Evolutionary conservation across 768 basidiomycete species (phyloP).

Genomic region (Coprinopsis strossmayeri): DNA sequence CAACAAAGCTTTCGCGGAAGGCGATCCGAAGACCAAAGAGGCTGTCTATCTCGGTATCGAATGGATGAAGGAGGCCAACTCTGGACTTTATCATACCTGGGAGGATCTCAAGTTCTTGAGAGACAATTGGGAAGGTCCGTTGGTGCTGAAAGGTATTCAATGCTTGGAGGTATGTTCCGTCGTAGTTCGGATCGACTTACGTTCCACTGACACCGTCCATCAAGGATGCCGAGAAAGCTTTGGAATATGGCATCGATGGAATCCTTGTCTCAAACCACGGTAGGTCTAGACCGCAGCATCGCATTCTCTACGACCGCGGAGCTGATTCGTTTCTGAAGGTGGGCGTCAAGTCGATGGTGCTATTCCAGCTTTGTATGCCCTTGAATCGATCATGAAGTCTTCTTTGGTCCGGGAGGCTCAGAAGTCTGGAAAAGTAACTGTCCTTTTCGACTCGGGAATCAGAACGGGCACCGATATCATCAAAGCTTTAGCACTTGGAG

Average conservation of each 20-base stretch:
- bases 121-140: slow-evolving; percentile 71
- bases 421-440: slow-evolving; percentile 49
- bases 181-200: neutral
- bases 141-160: slow-evolving; percentile 77
- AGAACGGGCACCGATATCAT: slow-evolving; percentile 79
- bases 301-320: neutral
- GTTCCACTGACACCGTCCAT: too few relatives aligned
- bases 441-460: slow-evolving; percentile 79
- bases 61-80: slow-evolving; percentile 60
- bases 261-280: slow-evolving; percentile 82
- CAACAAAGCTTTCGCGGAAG: slow-evolving; percentile 33
- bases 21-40: slow-evolving; percentile 39
- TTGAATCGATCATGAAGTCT: slow-evolving; percentile 63
- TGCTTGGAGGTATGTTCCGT: slow-evolving; percentile 47
- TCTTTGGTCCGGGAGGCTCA: slow-evolving; percentile 52
- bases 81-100: slow-evolving; percentile 62
- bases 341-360: slow-evolving; percentile 77
- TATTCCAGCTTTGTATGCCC: slow-evolving; percentile 64
- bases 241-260: slow-evolving; percentile 60
- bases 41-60: slow-evolving; percentile 43
- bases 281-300: slow-evolving; percentile 23
- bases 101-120: slow-evolving; percentile 62
- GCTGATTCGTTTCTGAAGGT: slow-evolving; percentile 30
- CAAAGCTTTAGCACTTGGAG: slow-evolving; percentile 82
- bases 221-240: slow-evolving; percentile 67